Percentiles rank a stretch among this genome's conserved stretches.
These are phyloP conservation scores for Beverwykella pulmonaria DNA, from an alignment of 495 filamentous ascomycete genomes.

Conservation along the genomic window DNA sequence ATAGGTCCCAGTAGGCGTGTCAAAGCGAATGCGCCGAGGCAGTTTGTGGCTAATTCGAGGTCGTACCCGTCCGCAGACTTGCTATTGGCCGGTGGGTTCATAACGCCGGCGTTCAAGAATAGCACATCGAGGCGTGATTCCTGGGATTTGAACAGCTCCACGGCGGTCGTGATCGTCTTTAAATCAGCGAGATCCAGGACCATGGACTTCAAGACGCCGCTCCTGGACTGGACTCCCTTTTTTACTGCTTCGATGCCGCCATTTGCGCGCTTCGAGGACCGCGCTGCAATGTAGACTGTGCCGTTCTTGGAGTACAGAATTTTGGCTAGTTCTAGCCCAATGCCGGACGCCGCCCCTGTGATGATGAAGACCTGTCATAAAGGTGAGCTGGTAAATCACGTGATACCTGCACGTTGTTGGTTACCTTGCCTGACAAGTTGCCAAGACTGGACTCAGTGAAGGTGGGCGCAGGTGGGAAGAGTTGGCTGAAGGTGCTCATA, in stretches of 20 bases:
- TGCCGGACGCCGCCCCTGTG: constrained; percentile 15
- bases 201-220: not conserved
- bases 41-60: too few species aligned
- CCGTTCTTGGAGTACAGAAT: constrained; percentile 15
- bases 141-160: constrained; percentile 1
- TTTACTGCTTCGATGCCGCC: constrained; percentile 8
- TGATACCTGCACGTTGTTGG: too few species aligned
- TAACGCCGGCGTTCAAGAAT: constrained; percentile 12
- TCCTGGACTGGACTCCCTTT: not conserved
- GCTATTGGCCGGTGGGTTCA: too few species aligned
- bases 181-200: constrained; percentile 17
- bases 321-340: constrained; percentile 18
- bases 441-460: too few species aligned
- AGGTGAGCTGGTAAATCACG: too few species aligned
- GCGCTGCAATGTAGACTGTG: constrained; percentile 17
- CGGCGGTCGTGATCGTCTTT: not conserved
- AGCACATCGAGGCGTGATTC: constrained; percentile 13
- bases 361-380: too few species aligned
- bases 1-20: too few species aligned
- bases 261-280: constrained; percentile 7
- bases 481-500: too few species aligned
- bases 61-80: too few species aligned
- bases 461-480: too few species aligned
- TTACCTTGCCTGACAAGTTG: constrained; percentile 14
- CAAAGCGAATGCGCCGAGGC: too few species aligned